phyloP scores from a whole-genome alignment of 352 stramenopile species.

The Phytopythium boreale region DNA sequence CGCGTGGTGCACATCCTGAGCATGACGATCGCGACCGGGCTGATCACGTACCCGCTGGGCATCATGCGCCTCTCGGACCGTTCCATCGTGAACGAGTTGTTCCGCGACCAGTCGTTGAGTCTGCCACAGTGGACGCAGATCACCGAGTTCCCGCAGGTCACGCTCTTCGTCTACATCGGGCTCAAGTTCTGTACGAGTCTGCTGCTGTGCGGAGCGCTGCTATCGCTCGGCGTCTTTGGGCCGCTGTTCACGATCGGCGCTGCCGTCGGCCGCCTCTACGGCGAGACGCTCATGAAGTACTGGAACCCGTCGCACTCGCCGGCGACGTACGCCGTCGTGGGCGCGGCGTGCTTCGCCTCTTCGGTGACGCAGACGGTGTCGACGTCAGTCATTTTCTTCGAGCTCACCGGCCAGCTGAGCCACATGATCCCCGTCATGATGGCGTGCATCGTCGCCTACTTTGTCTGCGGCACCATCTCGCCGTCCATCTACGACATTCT shows the following conservation, averaged over 20 bases:
- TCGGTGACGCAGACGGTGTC: conserved; percentile 90
- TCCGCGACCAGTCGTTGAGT: conserved; percentile 56
- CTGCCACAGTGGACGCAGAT: conserved; percentile 64
- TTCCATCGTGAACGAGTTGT: conserved; percentile 74
- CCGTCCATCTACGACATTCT: conserved; percentile 87
- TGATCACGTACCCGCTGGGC: conserved; percentile 64
- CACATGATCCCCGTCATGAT: conserved; percentile 86
- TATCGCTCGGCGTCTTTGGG: conserved; percentile 81
- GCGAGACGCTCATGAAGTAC: conserved; percentile 74
- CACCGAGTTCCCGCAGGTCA: conserved; percentile 48
- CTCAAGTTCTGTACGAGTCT: conserved; percentile 75
- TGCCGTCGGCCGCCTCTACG: conserved; percentile 66
- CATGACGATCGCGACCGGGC: conserved; percentile 52
- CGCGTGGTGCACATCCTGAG: conserved; percentile 54
- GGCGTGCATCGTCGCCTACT: conserved; percentile 77
- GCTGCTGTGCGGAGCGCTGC: conserved; percentile 59
- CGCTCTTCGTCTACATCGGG: conserved; percentile 65
- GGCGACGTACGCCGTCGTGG: conserved; percentile 88
- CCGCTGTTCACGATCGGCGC: conserved; percentile 83
- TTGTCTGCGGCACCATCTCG: conserved; percentile 70
- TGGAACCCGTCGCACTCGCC: conserved; percentile 75
- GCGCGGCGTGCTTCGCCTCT: conserved; percentile 87
- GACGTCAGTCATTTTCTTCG: conserved; percentile 85
- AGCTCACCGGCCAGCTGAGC: conserved; percentile 75
- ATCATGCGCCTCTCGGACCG: conserved; percentile 76